Percentiles rank a stretch among this genome's conserved stretches.
Conservation (phyloP, 177 flowering plant genomes). For the Tripterygium wilfordii region DNA sequence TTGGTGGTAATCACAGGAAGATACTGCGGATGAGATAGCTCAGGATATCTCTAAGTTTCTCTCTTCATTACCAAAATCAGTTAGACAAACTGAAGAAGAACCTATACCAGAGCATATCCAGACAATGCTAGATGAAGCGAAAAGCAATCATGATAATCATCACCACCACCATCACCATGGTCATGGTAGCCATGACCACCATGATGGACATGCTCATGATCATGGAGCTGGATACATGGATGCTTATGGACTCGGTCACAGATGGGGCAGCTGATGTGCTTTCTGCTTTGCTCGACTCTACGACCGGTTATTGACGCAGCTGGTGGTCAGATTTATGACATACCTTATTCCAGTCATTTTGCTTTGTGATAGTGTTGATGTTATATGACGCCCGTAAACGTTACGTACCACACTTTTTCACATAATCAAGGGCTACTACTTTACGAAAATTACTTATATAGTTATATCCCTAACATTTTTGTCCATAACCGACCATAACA, state of each 20-base stretch:
- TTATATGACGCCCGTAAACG: no score
- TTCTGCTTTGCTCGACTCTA: no score
- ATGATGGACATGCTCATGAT: conserved; percentile 22
- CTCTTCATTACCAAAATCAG: conserved; percentile 60
- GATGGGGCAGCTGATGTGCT: conserved; percentile 39
- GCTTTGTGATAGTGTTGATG: no score
- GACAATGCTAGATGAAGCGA: conserved; percentile 54
- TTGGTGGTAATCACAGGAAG: conserved; percentile 46
- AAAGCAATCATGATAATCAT: conserved; percentile 12
- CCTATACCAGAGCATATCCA: conserved; percentile 60
- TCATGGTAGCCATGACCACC: conserved; percentile 21
- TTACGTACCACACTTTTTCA: no score
- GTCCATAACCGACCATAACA: no score
- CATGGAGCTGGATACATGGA: conserved; percentile 47
- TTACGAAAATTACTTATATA: no score
- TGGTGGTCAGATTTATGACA: no score
- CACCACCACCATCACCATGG: conserved; percentile 35
- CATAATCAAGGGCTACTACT: no score
- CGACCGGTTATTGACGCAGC: no score
- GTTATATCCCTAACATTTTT: no score
- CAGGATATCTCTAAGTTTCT: conserved; percentile 51
- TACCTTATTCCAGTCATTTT: no score
- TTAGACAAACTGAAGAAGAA: conserved; percentile 48
- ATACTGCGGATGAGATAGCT: conserved; percentile 61
- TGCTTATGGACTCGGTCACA: conserved; percentile 67